Percentiles rank a stretch among this genome's conserved stretches.
Evolutionary conservation across 2,329 filamentous ascomycete genomes (phyloP).

Genomic region (Juglanconis oblonga): DNA sequence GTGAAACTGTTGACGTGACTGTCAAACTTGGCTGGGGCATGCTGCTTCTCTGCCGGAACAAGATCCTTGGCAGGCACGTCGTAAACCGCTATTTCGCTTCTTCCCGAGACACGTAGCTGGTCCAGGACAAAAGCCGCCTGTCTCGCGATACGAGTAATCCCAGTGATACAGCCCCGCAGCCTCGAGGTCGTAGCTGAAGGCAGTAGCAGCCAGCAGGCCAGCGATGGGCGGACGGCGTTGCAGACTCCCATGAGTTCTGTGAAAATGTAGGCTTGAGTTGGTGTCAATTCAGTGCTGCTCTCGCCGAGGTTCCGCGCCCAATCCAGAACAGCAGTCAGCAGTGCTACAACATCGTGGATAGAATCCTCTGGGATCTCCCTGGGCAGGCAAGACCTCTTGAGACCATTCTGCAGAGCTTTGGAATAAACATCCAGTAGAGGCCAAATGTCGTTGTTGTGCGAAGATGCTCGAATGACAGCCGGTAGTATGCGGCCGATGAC

Average conservation of each 20-base stretch:
- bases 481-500: conserved; percentile 53
- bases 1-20: conserved; percentile 38
- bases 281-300: conserved; percentile 9
- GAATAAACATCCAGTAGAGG: conserved; percentile 50
- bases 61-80: conserved; percentile 1
- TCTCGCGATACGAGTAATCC: background rate
- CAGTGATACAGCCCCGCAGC: conserved; percentile 1
- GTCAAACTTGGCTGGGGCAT: conserved; percentile 17
- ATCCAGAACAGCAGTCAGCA: conserved; percentile 29
- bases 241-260: conserved; percentile 9
- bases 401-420: conserved; percentile 36
- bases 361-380: conserved; percentile 34
- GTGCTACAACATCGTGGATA: conserved; percentile 29
- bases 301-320: conserved; percentile 20
- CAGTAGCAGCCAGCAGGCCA: conserved; percentile 14
- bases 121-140: conserved; percentile 2
- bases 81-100: background rate
- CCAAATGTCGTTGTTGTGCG: conserved; percentile 36
- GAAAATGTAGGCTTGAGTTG: conserved; percentile 25
- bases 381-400: conserved; percentile 34
- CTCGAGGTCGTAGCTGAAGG: background rate
- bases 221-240: conserved; percentile 8
- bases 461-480: conserved; percentile 42
- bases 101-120: background rate
- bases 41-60: background rate